Conservation (phyloP, 208 protist genomes). For the Porcisia hertigi region DNA sequence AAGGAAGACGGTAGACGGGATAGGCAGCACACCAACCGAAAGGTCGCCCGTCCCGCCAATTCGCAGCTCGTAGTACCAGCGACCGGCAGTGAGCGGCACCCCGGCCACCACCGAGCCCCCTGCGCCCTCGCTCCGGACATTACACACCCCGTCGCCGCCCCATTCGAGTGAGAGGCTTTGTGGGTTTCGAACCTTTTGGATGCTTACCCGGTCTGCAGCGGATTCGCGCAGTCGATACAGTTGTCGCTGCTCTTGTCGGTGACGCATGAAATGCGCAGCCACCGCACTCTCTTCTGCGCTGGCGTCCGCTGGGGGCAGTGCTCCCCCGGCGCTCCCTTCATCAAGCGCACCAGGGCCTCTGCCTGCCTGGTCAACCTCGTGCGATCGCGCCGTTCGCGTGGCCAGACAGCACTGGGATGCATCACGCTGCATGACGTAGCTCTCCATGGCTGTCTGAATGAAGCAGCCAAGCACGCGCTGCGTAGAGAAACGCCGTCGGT, state of each 20-base stretch:
- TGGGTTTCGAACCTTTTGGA: constrained; percentile 60
- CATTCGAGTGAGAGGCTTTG: constrained; percentile 73
- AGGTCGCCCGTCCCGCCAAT: constrained; percentile 65
- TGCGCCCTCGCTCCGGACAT: constrained; percentile 51
- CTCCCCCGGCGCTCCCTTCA: background rate
- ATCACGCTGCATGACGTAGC: constrained; percentile 70
- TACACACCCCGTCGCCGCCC: constrained; percentile 67
- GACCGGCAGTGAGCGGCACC: constrained; percentile 57
- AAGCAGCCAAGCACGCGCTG: constrained; percentile 61
- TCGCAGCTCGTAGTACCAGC: constrained; percentile 91
- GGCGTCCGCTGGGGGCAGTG: background rate
- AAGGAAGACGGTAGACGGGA: background rate
- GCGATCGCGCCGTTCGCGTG: background rate
- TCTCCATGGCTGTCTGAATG: constrained; percentile 70
- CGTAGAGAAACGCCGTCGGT: constrained; percentile 35
- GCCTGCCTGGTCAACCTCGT: background rate
- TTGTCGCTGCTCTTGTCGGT: constrained; percentile 63
- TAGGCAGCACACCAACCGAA: constrained; percentile 75
- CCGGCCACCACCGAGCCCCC: constrained; percentile 54
- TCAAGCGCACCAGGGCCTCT: background rate
- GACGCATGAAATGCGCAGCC: constrained; percentile 49
- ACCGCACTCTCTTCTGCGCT: constrained; percentile 25
- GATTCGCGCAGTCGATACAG: constrained; percentile 64
- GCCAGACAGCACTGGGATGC: constrained; percentile 55
- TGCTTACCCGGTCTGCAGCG: constrained; percentile 51